Conservation (phyloP, 2,329 filamentous ascomycete species). For the Colletotrichum gloeosporioides region DNA sequence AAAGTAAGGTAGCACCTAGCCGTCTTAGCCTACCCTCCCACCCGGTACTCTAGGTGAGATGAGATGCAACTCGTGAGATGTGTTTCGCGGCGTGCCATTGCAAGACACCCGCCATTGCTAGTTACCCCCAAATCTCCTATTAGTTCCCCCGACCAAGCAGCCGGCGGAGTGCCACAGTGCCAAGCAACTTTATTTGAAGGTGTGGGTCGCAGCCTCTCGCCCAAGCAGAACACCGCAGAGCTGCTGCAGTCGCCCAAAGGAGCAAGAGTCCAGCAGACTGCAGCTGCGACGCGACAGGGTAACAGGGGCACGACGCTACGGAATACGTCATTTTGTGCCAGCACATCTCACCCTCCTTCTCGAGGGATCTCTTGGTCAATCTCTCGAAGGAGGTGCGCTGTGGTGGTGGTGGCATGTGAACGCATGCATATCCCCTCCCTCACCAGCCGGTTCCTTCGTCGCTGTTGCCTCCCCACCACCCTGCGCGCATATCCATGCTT, state of each 20-base stretch:
- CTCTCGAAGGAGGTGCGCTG: background rate
- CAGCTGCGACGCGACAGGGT: background rate
- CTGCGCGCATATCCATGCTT: background rate
- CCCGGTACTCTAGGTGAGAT: background rate
- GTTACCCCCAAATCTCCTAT: background rate
- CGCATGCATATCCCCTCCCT: background rate
- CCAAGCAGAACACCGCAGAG: constrained; percentile 6
- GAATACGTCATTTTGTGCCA: constrained; percentile 19
- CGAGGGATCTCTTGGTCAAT: constrained; percentile 6
- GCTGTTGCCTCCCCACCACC: background rate
- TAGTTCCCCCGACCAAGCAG: constrained; percentile 10
- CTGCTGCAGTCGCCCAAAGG: background rate
- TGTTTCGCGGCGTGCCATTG: constrained; percentile 14
- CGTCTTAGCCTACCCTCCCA: background rate
- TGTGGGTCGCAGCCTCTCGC: background rate
- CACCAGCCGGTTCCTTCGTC: background rate
- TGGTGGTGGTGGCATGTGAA: background rate
- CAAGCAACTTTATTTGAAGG: constrained; percentile 19
- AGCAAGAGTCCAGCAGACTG: background rate
- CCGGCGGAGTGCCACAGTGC: constrained; percentile 8
- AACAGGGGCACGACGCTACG: background rate
- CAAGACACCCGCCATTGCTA: constrained; percentile 13
- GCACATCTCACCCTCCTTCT: constrained; percentile 6
- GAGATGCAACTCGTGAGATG: constrained; percentile 4
- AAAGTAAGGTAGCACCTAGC: background rate